Evolutionary conservation across 176 grass and related monocot species (phyloP).

Genomic region (Aegilops speltoides): DNA sequence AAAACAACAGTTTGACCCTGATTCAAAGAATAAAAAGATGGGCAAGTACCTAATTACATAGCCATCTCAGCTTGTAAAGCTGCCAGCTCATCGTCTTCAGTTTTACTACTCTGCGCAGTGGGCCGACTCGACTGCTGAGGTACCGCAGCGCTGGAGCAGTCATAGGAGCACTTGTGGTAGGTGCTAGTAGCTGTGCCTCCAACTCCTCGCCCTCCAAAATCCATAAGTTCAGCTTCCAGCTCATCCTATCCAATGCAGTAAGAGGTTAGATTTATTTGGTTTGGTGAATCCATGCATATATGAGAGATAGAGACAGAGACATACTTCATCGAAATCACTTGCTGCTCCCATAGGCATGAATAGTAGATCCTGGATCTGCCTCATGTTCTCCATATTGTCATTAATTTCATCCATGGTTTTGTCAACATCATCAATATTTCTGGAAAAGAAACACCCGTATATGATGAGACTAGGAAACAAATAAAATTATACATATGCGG

Average conservation of each 20-base stretch:
- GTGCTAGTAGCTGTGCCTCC: constrained; percentile 74
- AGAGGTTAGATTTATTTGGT: constrained; percentile 15
- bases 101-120: constrained; percentile 52
- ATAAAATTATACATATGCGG: constrained; percentile 10
- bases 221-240: constrained; percentile 89
- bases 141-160: constrained; percentile 49
- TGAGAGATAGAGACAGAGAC: constrained; percentile 11
- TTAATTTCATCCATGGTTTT: constrained; percentile 99
- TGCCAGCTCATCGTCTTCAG: constrained; percentile 86
- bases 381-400: constrained; percentile 95
- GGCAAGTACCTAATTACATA: constrained; percentile 64
- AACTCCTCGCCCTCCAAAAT: constrained; percentile 77
- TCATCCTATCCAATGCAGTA: constrained; percentile 68
- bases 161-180: constrained; percentile 56
- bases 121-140: constrained; percentile 57
- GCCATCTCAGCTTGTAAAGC: constrained; percentile 95
- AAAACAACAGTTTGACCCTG: not conserved
- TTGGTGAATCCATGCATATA: not conserved
- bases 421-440: constrained; percentile 95
- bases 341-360: constrained; percentile 75
- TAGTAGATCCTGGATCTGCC: constrained; percentile 88
- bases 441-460: constrained; percentile 36
- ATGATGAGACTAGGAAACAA: constrained; percentile 4
- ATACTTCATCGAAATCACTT: constrained; percentile 93
- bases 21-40: not conserved